Evolutionary conservation across 116 monocot genomes (phyloP).

Genomic region (Iris pallida): DNA sequence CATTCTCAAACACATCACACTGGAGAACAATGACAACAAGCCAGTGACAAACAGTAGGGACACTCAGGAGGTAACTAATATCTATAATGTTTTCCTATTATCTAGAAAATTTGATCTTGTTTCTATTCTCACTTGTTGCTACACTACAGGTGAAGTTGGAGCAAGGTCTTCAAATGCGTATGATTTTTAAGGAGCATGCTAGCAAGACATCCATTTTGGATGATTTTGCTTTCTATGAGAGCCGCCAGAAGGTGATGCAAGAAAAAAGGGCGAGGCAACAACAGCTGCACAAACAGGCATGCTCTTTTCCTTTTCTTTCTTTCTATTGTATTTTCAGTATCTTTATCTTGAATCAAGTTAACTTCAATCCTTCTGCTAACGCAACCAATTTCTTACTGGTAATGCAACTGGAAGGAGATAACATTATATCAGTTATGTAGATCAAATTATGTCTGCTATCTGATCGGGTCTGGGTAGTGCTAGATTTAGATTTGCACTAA

Average conservation of each 20-base stretch:
- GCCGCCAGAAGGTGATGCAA: slow-evolving; percentile 14
- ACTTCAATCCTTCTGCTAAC: no score
- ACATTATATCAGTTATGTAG: no score
- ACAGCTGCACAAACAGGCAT: slow-evolving; percentile 9
- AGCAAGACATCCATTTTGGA: slow-evolving; percentile 17
- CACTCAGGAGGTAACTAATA: slow-evolving; percentile 73
- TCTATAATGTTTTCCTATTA: no score
- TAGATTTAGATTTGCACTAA: no score
- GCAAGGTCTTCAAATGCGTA: slow-evolving; percentile 22
- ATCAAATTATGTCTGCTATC: no score
- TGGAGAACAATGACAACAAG: slow-evolving; percentile 98
- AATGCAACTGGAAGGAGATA: no score
- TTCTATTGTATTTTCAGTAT: no score
- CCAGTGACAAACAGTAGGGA: slow-evolving; percentile 98
- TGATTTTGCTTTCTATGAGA: slow-evolving; percentile 16
- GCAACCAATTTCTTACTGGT: no score
- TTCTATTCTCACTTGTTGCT: background rate
- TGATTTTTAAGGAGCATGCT: slow-evolving; percentile 19
- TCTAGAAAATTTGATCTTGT: no score
- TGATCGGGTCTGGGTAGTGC: no score
- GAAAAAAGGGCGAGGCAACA: slow-evolving; percentile 9
- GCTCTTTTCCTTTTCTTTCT: background rate
- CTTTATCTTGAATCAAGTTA: no score
- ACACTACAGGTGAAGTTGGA: slow-evolving; percentile 19
- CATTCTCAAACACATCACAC: slow-evolving; percentile 72